A percentile compares a stretch with the other conserved stretches of the same genome.
These are phyloP conservation scores for Aphanomyces invadans DNA, from an alignment of 352 stramenopile species.

Conservation along the genomic window DNA sequence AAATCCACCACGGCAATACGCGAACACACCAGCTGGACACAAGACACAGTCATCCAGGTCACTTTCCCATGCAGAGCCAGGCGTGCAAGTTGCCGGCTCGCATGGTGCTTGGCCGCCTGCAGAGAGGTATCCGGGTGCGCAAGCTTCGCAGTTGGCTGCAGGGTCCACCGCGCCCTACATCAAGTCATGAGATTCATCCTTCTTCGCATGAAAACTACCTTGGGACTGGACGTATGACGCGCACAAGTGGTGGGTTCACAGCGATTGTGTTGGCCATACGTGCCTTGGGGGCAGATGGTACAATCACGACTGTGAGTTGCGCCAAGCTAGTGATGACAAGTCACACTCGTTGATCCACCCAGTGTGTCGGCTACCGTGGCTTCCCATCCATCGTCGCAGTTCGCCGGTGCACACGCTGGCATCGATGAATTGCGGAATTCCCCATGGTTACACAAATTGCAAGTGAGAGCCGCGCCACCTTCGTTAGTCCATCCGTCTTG, in stretches of 20 bases:
- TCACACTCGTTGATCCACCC: neutral
- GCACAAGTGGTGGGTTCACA: constrained; percentile 6
- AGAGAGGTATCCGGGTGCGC: constrained; percentile 4
- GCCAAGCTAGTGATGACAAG: neutral
- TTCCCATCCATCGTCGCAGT: constrained; percentile 16
- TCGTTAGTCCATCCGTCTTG: constrained; percentile 9
- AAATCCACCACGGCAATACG: neutral
- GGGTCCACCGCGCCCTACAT: constrained; percentile 8
- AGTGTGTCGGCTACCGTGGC: neutral
- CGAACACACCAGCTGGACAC: neutral
- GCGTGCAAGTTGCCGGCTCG: neutral
- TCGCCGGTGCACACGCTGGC: neutral
- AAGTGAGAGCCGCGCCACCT: neutral
- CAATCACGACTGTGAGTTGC: constrained; percentile 19
- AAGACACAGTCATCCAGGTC: neutral
- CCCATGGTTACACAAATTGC: neutral
- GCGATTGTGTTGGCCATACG: neutral
- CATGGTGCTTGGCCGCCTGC: constrained; percentile 2
- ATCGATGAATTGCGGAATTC: neutral
- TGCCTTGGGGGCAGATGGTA: constrained; percentile 12
- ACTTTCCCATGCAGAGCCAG: neutral
- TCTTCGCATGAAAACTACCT: neutral
- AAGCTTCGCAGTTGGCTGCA: constrained; percentile 9
- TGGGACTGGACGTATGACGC: neutral
- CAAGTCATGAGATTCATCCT: neutral